Conservation (phyloP, 768 basidiomycete genomes). For the Erythrobasidium yunnanense region DNA sequence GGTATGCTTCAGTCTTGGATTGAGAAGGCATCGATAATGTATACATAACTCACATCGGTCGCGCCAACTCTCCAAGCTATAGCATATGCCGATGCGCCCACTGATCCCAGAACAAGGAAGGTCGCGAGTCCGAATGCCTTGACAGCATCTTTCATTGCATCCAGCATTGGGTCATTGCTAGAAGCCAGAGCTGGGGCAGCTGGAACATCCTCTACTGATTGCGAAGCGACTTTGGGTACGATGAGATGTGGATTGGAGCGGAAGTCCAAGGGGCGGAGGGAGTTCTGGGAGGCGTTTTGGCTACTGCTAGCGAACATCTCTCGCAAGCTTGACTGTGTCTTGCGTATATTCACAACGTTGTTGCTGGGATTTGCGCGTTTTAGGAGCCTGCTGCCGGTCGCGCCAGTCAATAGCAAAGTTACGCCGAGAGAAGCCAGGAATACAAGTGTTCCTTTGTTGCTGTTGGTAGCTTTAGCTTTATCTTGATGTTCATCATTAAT, state of each 20-base stretch:
- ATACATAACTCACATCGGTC: conserved; percentile 5
- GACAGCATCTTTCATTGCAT: neutral
- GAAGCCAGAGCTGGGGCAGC: neutral
- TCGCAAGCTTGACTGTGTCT: too few species aligned
- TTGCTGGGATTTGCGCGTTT: conserved; percentile 4
- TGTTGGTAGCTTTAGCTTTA: neutral
- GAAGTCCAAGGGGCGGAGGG: neutral
- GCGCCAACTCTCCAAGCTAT: neutral
- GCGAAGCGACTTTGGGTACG: neutral
- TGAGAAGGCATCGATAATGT: too few species aligned
- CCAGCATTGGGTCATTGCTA: neutral
- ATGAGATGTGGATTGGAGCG: neutral
- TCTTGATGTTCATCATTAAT: too few species aligned
- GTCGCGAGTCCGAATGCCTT: conserved; percentile 20
- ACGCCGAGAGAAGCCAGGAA: conserved; percentile 33
- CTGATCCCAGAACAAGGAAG: neutral
- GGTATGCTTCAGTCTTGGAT: too few species aligned
- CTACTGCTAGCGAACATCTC: too few species aligned
- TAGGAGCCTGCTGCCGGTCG: conserved; percentile 27
- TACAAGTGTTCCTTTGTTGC: conserved; percentile 33
- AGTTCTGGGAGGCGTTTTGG: too few species aligned
- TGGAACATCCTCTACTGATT: too few species aligned
- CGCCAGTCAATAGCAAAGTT: conserved; percentile 32
- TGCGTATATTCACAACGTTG: too few species aligned
- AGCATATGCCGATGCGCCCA: neutral